Evolutionary conservation across 106 monocot genomes (phyloP).

Genomic region (Cymbidium sinense): DNA sequence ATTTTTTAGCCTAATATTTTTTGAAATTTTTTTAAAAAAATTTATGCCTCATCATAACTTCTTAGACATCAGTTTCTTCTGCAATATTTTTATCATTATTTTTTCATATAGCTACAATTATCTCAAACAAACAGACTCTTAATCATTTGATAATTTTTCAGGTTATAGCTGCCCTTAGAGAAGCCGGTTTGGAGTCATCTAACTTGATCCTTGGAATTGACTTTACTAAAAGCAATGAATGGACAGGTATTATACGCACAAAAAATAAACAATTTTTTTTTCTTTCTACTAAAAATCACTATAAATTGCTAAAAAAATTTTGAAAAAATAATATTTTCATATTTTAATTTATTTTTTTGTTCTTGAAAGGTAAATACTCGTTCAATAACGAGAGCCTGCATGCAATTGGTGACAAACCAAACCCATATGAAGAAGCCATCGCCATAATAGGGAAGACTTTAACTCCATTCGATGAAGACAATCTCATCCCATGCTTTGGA

Average conservation of each 20-base stretch:
- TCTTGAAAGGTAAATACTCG: slow-evolving; percentile 35
- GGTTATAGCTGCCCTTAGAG: slow-evolving; percentile 55
- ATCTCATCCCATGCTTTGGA: slow-evolving; percentile 71
- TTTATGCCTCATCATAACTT: too few relatives aligned
- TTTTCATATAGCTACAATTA: too few relatives aligned
- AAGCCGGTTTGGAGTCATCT: slow-evolving; percentile 52
- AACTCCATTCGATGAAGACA: slow-evolving; percentile 69
- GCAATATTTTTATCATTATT: too few relatives aligned
- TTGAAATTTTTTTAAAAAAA: too few relatives aligned
- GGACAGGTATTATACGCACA: slow-evolving; percentile 38
- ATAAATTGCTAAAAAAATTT: neutral
- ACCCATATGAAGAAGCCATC: slow-evolving; percentile 72
- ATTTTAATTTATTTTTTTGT: neutral
- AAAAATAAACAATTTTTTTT: neutral
- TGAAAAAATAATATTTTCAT: neutral
- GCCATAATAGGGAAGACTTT: slow-evolving; percentile 48
- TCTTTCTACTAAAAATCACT: too few relatives aligned
- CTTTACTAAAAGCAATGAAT: slow-evolving; percentile 85
- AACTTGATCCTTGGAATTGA: slow-evolving; percentile 73
- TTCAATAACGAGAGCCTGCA: slow-evolving; percentile 55
- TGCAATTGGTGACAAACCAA: slow-evolving; percentile 27
- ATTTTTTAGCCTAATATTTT: too few relatives aligned
- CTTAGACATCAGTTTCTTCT: too few relatives aligned
- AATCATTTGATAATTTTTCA: slow-evolving; percentile 11
- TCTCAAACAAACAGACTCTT: too few relatives aligned